Base-by-base conservation (phyloP, 2,329 filamentous ascomycete species). In the Cladophialophora immunda region DNA sequence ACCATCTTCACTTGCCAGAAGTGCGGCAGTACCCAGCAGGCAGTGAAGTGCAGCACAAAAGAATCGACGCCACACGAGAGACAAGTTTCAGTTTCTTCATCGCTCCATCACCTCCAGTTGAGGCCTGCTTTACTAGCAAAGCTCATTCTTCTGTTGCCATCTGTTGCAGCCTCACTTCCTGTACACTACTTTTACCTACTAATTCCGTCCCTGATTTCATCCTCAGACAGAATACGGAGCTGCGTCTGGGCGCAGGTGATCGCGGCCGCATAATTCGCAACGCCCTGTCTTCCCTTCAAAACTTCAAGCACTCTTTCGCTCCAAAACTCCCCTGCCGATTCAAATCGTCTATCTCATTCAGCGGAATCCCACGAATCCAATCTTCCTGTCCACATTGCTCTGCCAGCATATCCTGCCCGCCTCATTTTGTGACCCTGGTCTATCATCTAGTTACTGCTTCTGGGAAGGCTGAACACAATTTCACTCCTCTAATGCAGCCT, bases 401-500 rank as follows among this genome's bases (percentile, higher is more conserved):
- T 22, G 27, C 25, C 41, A 15, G 32, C 17, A 27, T 7, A 22
- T 52, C 27, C 17, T 50, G 45, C 22, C 45, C 15, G 19, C 57
- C 6, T n/a, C 11, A 50, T 13, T 7, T 32, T 8, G 38, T 38
- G 38, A 61, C 38, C 13, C 11, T 61, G 5, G 45, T 41, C 57
- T 22, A 50, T 27, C 41, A 8, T 50, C 27, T 25, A 27, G 30
- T 41, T 27, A 52, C 41, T 52, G 38, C 34, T 60, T 57, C 45
- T n/a, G 13, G 41, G n/a, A 15, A 65, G 65, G 62, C 62, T 67
- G 65, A 64, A 60, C 22, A 19, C 36, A 66, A 45, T n/a, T 45
- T 58, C 62, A 22, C 58, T 30, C 57, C 34, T 65, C 68, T 66
- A 58, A 70, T 70, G 70, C 64, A 62, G 68, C 70, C 63, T 68